Conservation (phyloP, 768 basidiomycete species). For the Porphyrellus cyaneotinctus region DNA sequence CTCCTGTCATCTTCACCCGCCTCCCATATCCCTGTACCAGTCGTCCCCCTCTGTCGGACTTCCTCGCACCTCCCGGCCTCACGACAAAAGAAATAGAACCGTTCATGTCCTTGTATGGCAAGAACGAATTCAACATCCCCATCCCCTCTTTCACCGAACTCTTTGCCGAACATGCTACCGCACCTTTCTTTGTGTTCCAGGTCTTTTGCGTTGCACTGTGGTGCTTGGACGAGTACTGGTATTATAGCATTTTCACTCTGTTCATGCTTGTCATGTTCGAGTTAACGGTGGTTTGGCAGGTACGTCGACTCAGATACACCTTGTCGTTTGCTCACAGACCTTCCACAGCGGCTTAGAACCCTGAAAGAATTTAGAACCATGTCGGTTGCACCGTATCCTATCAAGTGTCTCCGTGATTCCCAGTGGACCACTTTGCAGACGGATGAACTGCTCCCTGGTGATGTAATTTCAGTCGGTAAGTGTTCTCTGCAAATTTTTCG, state of each 20-base stretch:
- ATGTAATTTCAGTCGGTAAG: constrained; percentile 78
- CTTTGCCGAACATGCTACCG: constrained; percentile 93
- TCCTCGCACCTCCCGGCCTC: constrained; percentile 58
- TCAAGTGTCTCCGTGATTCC: constrained; percentile 73
- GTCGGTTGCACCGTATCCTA: constrained; percentile 87
- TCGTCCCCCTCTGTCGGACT: constrained; percentile 63
- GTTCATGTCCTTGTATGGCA: constrained; percentile 70
- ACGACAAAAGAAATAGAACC: constrained; percentile 42
- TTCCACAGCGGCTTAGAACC: constrained; percentile 77
- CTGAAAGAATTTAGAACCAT: constrained; percentile 95
- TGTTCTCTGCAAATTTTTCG: constrained; percentile 17
- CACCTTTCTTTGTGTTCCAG: constrained; percentile 99
- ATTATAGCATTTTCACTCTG: constrained; percentile 93
- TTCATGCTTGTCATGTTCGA: constrained; percentile 99
- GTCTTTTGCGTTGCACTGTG: constrained; percentile 96
- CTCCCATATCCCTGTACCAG: constrained; percentile 86
- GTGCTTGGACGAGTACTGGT: constrained; percentile 99
- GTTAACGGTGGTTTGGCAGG: constrained; percentile 99
- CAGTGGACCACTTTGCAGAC: constrained; percentile 81
- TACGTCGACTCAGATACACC: constrained; percentile 31
- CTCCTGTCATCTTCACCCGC: constrained; percentile 63
- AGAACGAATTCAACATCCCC: constrained; percentile 95
- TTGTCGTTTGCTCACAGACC: background rate
- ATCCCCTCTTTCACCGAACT: constrained; percentile 91
- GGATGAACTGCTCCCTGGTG: constrained; percentile 87